A percentile compares a stretch with the other conserved stretches of the same genome.
phyloP scores from a whole-genome alignment of 2,329 filamentous ascomycete species.

The Pseudocercospora vitis region DNA sequence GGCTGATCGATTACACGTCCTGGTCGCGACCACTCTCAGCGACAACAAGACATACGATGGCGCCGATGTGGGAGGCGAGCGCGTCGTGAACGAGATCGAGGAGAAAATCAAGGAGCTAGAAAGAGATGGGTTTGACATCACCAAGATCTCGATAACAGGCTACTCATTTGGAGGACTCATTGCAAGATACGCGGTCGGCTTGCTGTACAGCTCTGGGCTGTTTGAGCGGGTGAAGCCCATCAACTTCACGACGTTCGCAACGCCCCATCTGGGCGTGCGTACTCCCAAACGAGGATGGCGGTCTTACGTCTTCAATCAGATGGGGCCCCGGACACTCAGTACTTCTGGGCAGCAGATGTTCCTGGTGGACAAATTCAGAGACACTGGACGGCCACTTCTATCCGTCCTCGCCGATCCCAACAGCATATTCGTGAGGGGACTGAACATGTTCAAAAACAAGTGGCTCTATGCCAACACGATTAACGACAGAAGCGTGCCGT shows the following conservation, averaged over 20 bases:
- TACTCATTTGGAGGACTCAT: slow-evolving; percentile 89
- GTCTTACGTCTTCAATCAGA: slow-evolving; percentile 64
- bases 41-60: slow-evolving; percentile 69
- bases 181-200: slow-evolving; percentile 79
- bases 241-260: slow-evolving; percentile 92
- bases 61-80: slow-evolving; percentile 68
- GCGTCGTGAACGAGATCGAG: slow-evolving; percentile 64
- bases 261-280: slow-evolving; percentile 64
- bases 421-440: slow-evolving; percentile 79
- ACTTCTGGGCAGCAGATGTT: slow-evolving; percentile 86
- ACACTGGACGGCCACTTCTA: slow-evolving; percentile 77
- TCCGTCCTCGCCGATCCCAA: slow-evolving; percentile 77
- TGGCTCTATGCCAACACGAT: slow-evolving; percentile 82
- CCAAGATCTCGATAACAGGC: slow-evolving; percentile 80
- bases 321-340: slow-evolving; percentile 78
- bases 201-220: slow-evolving; percentile 77
- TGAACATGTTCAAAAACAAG: slow-evolving; percentile 72
- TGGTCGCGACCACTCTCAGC: slow-evolving; percentile 70
- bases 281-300: slow-evolving; percentile 46
- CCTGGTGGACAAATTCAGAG: slow-evolving; percentile 78
- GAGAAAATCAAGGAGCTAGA: slow-evolving; percentile 56
- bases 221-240: slow-evolving; percentile 78
- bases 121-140: slow-evolving; percentile 67
- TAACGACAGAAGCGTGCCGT: slow-evolving; percentile 79
- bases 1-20: slow-evolving; percentile 65